Evolutionary conservation across 2,329 filamentous ascomycete species (phyloP), one percentile per base, ranked within the genome.

Genomic region (Exophiala calicioides): DNA sequence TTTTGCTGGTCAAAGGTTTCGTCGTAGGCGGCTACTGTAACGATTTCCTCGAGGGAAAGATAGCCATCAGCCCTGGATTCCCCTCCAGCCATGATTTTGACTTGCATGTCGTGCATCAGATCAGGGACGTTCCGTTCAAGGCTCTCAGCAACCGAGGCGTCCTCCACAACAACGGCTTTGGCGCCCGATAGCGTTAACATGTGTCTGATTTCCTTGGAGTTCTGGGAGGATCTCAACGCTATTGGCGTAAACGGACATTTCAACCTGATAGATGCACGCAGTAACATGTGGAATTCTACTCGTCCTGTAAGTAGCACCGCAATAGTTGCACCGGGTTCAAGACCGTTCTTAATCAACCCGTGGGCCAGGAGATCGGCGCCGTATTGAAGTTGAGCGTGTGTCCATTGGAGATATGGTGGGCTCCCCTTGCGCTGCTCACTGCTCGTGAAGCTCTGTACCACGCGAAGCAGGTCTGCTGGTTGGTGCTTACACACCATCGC

Each of bases 31-130:
- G 41, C 31, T 9, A 19, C 20, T 8, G 12, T 12, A 13, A 37
- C 15, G 3, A 44, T 3, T 8, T 27, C 21, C 16, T 23, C 29
- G 7, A 44, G 23, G 10, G 21, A 36, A 4, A 30, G 16, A 26
- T 44, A 44, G 5, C 13, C 18, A 12, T 21, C 9, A 4, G 12
- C 9, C 9, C 4, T 10, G 9, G 13, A 19, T n/a, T 16, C 15
- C 10, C 16, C 21, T 19, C 19, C 44, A 6, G 26, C 15, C 19
- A 47, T 20, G 10, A 39, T 24, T 21, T 33, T 47, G 27, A 34
- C 44, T 16, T 41, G 35, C 44, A 47, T 47, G 5, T 40, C 35
- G 13, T 10, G 19, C 44, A 47, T 41, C 35, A 47, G 23, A n/a
- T 40, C 35, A 5, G 35, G 35, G 10, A 34, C 44, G 13, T 16